Base-by-base conservation (phyloP, 106 monocot species). In the Vanilla planifolia region DNA sequence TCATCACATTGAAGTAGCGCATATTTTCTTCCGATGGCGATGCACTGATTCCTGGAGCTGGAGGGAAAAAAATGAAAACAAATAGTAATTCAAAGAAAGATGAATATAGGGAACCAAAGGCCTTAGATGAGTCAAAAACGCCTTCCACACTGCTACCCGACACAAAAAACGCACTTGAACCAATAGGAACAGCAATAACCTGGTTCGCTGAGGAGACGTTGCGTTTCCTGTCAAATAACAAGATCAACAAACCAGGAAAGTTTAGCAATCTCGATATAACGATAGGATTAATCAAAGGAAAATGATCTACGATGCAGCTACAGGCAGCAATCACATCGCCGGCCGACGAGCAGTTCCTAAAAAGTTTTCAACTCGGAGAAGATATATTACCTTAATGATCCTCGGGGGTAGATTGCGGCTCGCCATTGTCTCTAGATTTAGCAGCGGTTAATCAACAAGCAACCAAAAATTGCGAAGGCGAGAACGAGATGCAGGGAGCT, bases 11-110 rank as follows among this genome's bases (percentile, higher is more conserved):
- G 61, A 94, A 94, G 58, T 94, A 94, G 22, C 89, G 85, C 89
- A 89, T 89, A 47, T 94, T 94, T 23, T 89, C 94, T 61, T 94
- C 94, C 0, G 89, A 94, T 4, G 94, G 94, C n/a, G 94, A 89
- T 3, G 94, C 94, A 60, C 94, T 94, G 46, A 94, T 94, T 1
- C 94, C 89, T 19, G 94, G 94, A 63, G 94, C 94, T 94, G 63
- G 65, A 63, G 59, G 35, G 23, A 17, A 48, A 69, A 16, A 33
- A 29, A 67, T 28, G 24, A 33, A 36, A 42, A 20, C 15, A 66
- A 22, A 25, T 15, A 39, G 50, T 3, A 3, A n/a, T n/a, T n/a
- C n/a, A n/a, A n/a, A n/a, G n/a, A n/a, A n/a, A n/a, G n/a, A n/a
- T n/a, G n/a, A n/a, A n/a, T n/a, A n/a, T n/a, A n/a, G n/a, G 55